phyloP scores from a whole-genome alignment of 257 asterid genomes.

The Nicotiana tomentosiformis region DNA sequence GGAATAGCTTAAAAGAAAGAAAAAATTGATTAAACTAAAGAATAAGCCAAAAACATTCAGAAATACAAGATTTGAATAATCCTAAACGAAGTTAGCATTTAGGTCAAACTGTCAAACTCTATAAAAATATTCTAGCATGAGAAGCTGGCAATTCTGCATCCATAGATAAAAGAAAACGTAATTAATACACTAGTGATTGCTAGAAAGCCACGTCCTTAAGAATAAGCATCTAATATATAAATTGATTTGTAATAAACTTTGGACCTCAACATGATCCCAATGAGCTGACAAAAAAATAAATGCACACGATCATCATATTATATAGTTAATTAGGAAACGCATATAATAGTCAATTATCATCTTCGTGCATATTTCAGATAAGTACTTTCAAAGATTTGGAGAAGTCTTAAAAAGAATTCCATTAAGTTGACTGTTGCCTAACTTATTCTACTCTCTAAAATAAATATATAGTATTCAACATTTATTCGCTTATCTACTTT shows the following conservation, averaged over 20 bases:
- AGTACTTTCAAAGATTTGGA: slow-evolving; percentile 12
- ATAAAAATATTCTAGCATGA: neutral
- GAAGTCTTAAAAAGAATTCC: slow-evolving; percentile 19
- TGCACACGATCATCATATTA: neutral
- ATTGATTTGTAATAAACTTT: neutral
- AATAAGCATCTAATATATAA: neutral
- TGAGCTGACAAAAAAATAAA: neutral
- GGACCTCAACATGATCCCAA: neutral
- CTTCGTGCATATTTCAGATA: neutral
- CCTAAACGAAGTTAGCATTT: neutral
- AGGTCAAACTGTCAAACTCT: neutral
- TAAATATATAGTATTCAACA: neutral
- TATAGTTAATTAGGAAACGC: slow-evolving; percentile 28
- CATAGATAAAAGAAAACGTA: neutral
- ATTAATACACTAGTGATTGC: neutral
- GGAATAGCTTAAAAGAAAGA: no score
- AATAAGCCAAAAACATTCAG: neutral
- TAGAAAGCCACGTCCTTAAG: neutral
- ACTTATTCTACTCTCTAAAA: slow-evolving; percentile 28
- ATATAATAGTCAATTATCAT: slow-evolving; percentile 20
- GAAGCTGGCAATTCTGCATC: neutral
- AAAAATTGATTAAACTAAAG: neutral
- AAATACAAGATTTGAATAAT: neutral
- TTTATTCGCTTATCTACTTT: neutral
- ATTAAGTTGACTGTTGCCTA: slow-evolving; percentile 23